A percentile compares a stretch with the other conserved stretches of the same genome.
These are phyloP conservation scores for Xylariomycetidae sp. DNA, from an alignment of 2,329 filamentous ascomycete species.

Conservation along the genomic window DNA sequence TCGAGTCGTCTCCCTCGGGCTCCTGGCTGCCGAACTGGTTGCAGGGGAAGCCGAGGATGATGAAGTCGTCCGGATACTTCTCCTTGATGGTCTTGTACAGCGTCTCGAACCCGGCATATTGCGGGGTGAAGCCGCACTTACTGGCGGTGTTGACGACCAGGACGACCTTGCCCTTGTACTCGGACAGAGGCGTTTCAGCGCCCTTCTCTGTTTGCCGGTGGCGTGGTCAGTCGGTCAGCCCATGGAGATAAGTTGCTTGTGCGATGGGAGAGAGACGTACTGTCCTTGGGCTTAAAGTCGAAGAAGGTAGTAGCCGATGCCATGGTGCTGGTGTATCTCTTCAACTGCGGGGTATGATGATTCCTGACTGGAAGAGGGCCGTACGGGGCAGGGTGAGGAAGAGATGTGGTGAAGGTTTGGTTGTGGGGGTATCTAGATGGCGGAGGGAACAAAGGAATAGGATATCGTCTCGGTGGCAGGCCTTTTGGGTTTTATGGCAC, in stretches of 20 bases:
- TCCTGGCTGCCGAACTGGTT: slow-evolving; percentile 96
- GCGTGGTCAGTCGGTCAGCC: too few relatives aligned
- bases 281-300: slow-evolving; percentile 80
- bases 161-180: slow-evolving; percentile 87
- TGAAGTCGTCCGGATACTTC: slow-evolving; percentile 70
- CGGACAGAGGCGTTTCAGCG: slow-evolving; percentile 60
- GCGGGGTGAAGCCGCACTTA: slow-evolving; percentile 97
- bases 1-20: slow-evolving; percentile 75
- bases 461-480: too few relatives aligned
- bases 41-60: slow-evolving; percentile 93
- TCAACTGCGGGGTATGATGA: too few relatives aligned
- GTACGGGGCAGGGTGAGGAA: too few relatives aligned
- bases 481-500: too few relatives aligned
- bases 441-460: too few relatives aligned
- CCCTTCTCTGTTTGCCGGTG: slow-evolving; percentile 58
- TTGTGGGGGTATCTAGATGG: too few relatives aligned
- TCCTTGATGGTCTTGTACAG: slow-evolving; percentile 76
- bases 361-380: too few relatives aligned
- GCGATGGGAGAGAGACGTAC: slow-evolving; percentile 44
- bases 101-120: slow-evolving; percentile 86
- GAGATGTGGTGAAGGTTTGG: slow-evolving; percentile 7
- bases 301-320: slow-evolving; percentile 69
- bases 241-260: too few relatives aligned
- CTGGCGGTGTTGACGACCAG: slow-evolving; percentile 96
- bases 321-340: slow-evolving; percentile 48